Conservation (phyloP, 805 yeast genomes). For the Wickerhamiella slavikovae region DNA sequence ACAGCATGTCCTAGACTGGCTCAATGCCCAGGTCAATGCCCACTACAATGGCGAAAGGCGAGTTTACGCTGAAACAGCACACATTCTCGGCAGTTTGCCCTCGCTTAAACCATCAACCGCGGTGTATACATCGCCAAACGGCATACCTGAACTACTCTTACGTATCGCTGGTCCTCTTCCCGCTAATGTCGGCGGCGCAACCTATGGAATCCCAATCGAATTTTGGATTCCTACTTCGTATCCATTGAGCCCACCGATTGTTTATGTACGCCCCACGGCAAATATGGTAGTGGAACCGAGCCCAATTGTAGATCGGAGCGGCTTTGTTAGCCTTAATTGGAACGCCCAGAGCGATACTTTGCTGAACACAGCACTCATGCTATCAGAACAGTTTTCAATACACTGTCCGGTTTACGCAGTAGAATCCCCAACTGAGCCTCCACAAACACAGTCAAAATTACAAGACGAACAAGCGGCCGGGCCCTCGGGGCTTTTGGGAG, state of each 20-base stretch:
- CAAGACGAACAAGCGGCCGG: too few relatives aligned
- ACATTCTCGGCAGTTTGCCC: conserved; percentile 29
- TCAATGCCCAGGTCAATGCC: conserved; percentile 32
- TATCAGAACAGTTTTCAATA: conserved; percentile 20
- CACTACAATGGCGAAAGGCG: conserved; percentile 39
- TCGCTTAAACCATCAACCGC: conserved; percentile 51
- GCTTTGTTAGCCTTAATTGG: conserved; percentile 55
- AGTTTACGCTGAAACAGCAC: conserved; percentile 41
- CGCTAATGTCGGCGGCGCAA: conserved; percentile 13
- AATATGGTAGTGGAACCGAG: conserved; percentile 33
- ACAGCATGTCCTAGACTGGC: conserved; percentile 23
- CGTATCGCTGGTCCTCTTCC: conserved; percentile 41
- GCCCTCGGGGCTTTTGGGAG: too few relatives aligned
- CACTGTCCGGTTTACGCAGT: conserved; percentile 27
- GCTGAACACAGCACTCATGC: conserved; percentile 16
- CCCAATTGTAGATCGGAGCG: conserved; percentile 48
- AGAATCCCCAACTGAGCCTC: conserved; percentile 7
- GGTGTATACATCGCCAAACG: conserved; percentile 34
- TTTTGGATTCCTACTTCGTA: conserved; percentile 62
- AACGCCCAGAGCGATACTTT: conserved; percentile 15
- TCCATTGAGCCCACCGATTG: conserved; percentile 49
- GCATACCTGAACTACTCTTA: conserved; percentile 37
- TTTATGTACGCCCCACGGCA: conserved; percentile 37
- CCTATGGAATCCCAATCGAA: conserved; percentile 34
- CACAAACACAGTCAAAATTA: too few relatives aligned